These are phyloP conservation scores for Xerocomus spinulosus DNA, from an alignment of 768 basidiomycete species.

Conservation along the genomic window DNA sequence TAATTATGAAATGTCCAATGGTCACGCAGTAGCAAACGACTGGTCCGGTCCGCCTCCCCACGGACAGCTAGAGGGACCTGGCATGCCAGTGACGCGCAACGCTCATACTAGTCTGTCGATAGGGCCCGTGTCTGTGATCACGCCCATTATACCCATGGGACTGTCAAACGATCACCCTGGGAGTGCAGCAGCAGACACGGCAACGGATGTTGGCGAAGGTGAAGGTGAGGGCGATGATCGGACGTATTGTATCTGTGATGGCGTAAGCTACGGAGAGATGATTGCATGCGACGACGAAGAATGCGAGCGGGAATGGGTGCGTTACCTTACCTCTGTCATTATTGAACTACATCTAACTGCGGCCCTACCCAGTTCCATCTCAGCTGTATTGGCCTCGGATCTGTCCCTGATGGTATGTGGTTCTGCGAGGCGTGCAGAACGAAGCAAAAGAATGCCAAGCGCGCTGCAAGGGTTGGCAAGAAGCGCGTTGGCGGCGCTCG, in stretches of 20 bases:
- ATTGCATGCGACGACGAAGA: slow-evolving; percentile 82
- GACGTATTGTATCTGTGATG: slow-evolving; percentile 82
- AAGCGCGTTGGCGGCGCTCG: slow-evolving; percentile 42
- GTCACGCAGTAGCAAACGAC: slow-evolving; percentile 36
- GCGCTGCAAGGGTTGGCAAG: slow-evolving; percentile 49
- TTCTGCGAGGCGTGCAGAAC: slow-evolving; percentile 64
- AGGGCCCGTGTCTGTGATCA: slow-evolving; percentile 22
- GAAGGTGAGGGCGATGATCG: slow-evolving; percentile 59
- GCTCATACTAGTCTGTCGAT: slow-evolving; percentile 23
- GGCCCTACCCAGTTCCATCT: slow-evolving; percentile 64
- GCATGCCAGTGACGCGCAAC: slow-evolving; percentile 64
- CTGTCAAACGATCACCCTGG: slow-evolving; percentile 32
- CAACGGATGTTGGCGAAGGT: slow-evolving; percentile 42
- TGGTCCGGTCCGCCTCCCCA: slow-evolving; percentile 49
- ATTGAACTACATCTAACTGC: slow-evolving; percentile 8
- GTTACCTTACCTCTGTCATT: slow-evolving; percentile 26
- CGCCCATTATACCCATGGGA: slow-evolving; percentile 18
- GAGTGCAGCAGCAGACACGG: slow-evolving; percentile 36
- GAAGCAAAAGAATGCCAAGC: slow-evolving; percentile 48
- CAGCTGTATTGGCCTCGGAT: slow-evolving; percentile 62
- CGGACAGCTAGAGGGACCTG: slow-evolving; percentile 68
- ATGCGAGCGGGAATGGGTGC: slow-evolving; percentile 88
- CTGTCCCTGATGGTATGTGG: slow-evolving; percentile 69
- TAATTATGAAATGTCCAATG: slow-evolving; percentile 37
- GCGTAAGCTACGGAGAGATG: slow-evolving; percentile 90